Evolutionary conservation across 148 eudicot species (phyloP).

Genomic region (Silene latifolia): DNA sequence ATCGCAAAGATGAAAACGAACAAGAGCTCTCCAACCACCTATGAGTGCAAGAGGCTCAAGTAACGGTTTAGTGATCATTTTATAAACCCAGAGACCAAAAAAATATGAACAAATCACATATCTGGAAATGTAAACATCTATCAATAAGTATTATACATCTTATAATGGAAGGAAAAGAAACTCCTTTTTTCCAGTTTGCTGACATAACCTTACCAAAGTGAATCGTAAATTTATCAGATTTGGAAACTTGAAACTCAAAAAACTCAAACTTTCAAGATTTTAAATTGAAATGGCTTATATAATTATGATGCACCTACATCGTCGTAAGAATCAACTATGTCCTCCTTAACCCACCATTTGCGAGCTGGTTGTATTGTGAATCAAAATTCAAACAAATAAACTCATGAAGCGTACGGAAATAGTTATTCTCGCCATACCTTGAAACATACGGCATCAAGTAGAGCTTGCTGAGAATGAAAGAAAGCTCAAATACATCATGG

Average conservation of each 20-base stretch:
- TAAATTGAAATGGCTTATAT: neutral
- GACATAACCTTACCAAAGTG: no score
- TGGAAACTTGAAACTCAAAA: neutral
- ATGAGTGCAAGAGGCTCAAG: no score
- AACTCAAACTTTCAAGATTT: neutral
- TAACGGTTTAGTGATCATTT: no score
- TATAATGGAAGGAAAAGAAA: neutral
- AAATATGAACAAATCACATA: neutral
- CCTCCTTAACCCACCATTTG: no score
- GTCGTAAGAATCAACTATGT: neutral
- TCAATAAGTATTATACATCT: neutral
- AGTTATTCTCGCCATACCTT: neutral
- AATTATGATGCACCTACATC: neutral
- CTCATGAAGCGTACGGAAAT: neutral
- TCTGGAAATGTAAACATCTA: neutral
- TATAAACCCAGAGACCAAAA: no score
- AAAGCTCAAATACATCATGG: slow-evolving; percentile 32
- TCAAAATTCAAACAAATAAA: neutral
- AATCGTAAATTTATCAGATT: neutral
- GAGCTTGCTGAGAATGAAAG: neutral
- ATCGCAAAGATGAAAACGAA: no score
- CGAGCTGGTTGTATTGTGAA: no score
- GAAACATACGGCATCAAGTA: neutral
- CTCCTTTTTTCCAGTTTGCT: neutral
- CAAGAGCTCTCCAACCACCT: no score